These are phyloP conservation scores for Saccharomycopsis crataegensis DNA, from an alignment of 1,139 yeast genomes.

Conservation along the genomic window DNA sequence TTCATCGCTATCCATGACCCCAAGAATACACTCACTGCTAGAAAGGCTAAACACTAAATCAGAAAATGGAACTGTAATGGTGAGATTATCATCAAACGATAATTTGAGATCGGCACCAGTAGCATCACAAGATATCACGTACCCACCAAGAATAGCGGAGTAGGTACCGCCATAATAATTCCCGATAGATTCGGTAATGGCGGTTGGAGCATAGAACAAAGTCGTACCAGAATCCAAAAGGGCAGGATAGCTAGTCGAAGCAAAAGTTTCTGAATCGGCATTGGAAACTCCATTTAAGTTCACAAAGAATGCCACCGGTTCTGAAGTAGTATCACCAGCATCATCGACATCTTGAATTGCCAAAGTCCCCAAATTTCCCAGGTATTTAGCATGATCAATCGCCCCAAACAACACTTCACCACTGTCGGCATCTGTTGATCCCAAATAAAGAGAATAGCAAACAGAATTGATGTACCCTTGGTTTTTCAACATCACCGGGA, in stretches of 20 bases:
- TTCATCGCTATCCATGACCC: conserved; percentile 24
- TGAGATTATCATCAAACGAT: conserved; percentile 24
- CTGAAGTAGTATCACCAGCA: conserved; percentile 24
- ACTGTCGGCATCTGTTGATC: conserved; percentile 22
- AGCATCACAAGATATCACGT: conserved; percentile 29
- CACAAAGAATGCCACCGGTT: conserved; percentile 21
- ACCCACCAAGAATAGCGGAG: conserved; percentile 21
- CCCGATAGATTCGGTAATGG: not conserved
- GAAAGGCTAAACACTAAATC: conserved; percentile 4
- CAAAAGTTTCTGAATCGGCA: conserved; percentile 22
- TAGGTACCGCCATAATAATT: conserved; percentile 21
- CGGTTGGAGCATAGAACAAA: conserved; percentile 42
- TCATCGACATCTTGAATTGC: conserved; percentile 31
- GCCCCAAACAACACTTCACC: conserved; percentile 45
- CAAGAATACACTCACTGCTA: conserved; percentile 28
- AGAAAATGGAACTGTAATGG: conserved; percentile 6
- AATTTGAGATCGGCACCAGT: conserved; percentile 18
- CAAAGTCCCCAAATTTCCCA: conserved; percentile 31
- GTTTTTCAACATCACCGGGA: conserved; percentile 44
- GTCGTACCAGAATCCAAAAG: conserved; percentile 67
- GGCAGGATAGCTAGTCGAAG: conserved; percentile 32
- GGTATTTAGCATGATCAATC: conserved; percentile 38
- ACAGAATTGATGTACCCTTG: conserved; percentile 34
- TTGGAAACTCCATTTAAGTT: conserved; percentile 37
- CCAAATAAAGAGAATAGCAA: conserved; percentile 32